Percentiles rank a stretch among this genome's conserved stretches.
Conservation (phyloP, 441 rosid species). For the Populus trichocarpa region DNA sequence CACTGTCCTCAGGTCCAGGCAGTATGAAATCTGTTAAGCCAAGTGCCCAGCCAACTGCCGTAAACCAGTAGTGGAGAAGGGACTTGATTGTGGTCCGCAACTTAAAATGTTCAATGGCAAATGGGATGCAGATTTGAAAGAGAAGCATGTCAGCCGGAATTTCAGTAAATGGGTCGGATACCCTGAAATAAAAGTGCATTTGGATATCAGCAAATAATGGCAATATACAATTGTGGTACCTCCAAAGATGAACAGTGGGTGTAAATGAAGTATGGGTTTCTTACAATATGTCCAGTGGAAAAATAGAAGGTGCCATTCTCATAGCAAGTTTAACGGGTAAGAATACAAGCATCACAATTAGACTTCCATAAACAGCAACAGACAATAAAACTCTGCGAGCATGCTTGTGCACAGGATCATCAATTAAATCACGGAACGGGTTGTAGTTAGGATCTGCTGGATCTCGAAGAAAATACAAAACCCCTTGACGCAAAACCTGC, state of each 20-base stretch:
- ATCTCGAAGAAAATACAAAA: constrained; percentile 84
- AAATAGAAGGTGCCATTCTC: constrained; percentile 77
- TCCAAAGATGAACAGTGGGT: constrained; percentile 5
- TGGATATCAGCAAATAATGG: constrained; percentile 17
- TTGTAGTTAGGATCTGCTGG: constrained; percentile 97
- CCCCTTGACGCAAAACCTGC: constrained; percentile 93
- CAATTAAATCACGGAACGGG: constrained; percentile 96
- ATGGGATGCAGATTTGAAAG: constrained; percentile 94
- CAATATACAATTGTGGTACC: neutral
- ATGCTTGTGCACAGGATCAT: constrained; percentile 97
- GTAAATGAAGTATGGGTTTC: constrained; percentile 17
- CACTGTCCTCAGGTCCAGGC: constrained; percentile 73
- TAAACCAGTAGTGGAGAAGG: constrained; percentile 87
- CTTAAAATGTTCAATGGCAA: constrained; percentile 90
- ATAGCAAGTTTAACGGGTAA: constrained; percentile 96
- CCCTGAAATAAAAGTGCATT: constrained; percentile 45
- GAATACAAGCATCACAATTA: constrained; percentile 95
- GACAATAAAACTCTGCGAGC: constrained; percentile 91
- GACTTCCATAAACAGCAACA: constrained; percentile 91
- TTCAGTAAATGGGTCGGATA: constrained; percentile 96
- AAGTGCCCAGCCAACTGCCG: constrained; percentile 89
- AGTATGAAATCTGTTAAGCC: constrained; percentile 80
- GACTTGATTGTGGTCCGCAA: constrained; percentile 85
- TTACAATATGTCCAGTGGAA: constrained; percentile 94
- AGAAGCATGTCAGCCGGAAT: constrained; percentile 98